Conservation (phyloP, 2,329 filamentous ascomycete genomes). For the Epichloe typhina region DNA sequence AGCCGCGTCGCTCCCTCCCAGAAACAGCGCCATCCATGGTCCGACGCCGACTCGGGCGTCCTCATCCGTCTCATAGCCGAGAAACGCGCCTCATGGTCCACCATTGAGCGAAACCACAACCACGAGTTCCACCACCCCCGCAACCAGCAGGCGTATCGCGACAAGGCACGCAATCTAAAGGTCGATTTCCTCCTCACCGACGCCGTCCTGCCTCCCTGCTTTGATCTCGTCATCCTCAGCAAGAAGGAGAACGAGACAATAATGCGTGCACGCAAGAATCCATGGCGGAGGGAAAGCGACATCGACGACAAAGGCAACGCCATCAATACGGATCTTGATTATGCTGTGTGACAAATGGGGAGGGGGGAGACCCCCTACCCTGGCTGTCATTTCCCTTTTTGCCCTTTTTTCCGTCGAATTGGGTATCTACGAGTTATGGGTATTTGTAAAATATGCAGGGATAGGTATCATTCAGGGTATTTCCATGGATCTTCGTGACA, state of each 20-base stretch:
- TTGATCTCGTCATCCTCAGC: conserved; percentile 36
- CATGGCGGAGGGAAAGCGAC: conserved; percentile 33
- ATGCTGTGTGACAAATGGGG: not conserved
- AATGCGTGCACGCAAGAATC: conserved; percentile 32
- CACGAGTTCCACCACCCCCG: conserved; percentile 29
- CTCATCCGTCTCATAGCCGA: conserved; percentile 30
- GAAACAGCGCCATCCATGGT: conserved; percentile 27
- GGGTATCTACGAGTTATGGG: too few relatives aligned
- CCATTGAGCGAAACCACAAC: conserved; percentile 18
- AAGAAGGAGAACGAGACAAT: conserved; percentile 35
- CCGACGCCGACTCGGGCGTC: conserved; percentile 23
- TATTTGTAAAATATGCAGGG: too few relatives aligned
- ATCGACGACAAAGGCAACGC: conserved; percentile 25
- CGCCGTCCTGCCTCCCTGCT: conserved; percentile 29
- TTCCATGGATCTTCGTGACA: too few relatives aligned
- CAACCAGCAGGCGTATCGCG: conserved; percentile 42
- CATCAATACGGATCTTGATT: conserved; percentile 21
- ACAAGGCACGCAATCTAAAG: conserved; percentile 46
- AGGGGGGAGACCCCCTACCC: too few relatives aligned
- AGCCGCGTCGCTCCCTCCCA: not conserved
- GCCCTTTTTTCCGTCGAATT: not conserved
- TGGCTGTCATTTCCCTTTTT: not conserved
- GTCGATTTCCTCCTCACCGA: conserved; percentile 36
- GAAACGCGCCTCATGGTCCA: conserved; percentile 16
- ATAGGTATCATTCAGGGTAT: too few relatives aligned